phyloP scores from a whole-genome alignment of 192 early-diverging fungal genomes.

The Piromyces sp. region DNA sequence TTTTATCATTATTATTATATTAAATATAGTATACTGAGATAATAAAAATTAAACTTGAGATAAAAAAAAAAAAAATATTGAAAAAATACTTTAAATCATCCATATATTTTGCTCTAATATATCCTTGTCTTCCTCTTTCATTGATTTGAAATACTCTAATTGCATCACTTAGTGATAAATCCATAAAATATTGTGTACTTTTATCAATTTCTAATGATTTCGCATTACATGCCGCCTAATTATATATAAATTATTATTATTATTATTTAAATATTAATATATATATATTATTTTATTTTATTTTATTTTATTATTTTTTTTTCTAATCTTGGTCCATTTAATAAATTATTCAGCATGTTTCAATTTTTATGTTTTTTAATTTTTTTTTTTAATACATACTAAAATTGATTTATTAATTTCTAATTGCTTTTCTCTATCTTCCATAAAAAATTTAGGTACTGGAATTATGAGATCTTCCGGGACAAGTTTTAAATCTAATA shows the following conservation, averaged over 20 bases:
- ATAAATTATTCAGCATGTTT: no score
- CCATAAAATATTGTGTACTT: slow-evolving; percentile 18
- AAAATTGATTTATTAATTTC: slow-evolving; percentile 8
- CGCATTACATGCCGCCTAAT: slow-evolving; percentile 28
- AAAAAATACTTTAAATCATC: slow-evolving; percentile 33
- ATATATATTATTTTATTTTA: no score
- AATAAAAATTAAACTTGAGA: no score
- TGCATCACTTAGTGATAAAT: slow-evolving; percentile 21
- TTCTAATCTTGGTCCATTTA: no score
- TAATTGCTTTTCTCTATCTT: slow-evolving; percentile 23
- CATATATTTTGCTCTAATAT: slow-evolving; percentile 43
- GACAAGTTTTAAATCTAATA: slow-evolving; percentile 34
- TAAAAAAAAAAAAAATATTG: no score
- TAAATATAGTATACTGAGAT: no score
- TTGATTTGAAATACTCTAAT: slow-evolving; percentile 33
- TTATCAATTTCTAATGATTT: slow-evolving; percentile 22
- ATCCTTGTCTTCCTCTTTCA: slow-evolving; percentile 35
- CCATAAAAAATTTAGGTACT: slow-evolving; percentile 26
- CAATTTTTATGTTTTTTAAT: no score
- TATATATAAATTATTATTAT: no score
- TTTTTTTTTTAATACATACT: slow-evolving; percentile 1
- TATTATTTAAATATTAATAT: no score
- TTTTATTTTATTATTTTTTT: no score
- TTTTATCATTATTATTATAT: no score
- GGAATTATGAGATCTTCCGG: slow-evolving; percentile 28